Base-by-base conservation (phyloP, 2,329 filamentous ascomycete genomes). In the Colletotrichum sp. region DNA sequence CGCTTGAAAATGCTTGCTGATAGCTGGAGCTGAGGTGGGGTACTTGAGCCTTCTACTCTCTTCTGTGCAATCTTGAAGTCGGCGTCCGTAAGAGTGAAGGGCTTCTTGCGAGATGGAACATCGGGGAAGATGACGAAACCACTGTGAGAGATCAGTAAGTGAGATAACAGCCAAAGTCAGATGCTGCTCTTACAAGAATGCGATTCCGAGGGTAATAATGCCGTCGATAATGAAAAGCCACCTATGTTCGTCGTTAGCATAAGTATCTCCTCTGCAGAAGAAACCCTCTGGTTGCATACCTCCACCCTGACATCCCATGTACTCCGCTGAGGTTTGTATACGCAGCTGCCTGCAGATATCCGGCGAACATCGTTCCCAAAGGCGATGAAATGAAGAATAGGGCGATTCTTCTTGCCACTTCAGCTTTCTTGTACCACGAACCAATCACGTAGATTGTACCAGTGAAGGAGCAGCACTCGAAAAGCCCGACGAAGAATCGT, bases 71-170 rank as follows among this genome's bases (percentile, higher is more conserved):
- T 76, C 5, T 70, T 60, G 44, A 83, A 81, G 24, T 62, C 28
- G 26, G 57, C 28, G 7, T 21, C 16, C 0, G 81, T 81, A 6
- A 86, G 52, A 39, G 80, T 83, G 15, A 82, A 81, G 2, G 84
- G 82, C 8, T 79, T 81, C 55, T 75, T 76, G 18, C 81, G 80
- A 59, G 78, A 78, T 10, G 82, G 82, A 2, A 80, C 80, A 36
- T 83, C 80, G 1, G 80, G 81, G 24, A 82, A 83, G 24, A 79
- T 72, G 15, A 81, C 79, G 63, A 85, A 86, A 13, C 86, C 87
- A 52, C 90, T 82, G 4, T 91, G 76, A 0, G 89, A 88, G 13
- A 92, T 87, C 0, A 88, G 82, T n/a, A 44, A 18, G 2, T 44
- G 39, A 44, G 9, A 44, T 10, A n/a, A 9, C 5, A n/a, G 39